These are phyloP conservation scores for Huntiella abstrusa DNA, from an alignment of 2,329 filamentous ascomycete species.

Conservation along the genomic window DNA sequence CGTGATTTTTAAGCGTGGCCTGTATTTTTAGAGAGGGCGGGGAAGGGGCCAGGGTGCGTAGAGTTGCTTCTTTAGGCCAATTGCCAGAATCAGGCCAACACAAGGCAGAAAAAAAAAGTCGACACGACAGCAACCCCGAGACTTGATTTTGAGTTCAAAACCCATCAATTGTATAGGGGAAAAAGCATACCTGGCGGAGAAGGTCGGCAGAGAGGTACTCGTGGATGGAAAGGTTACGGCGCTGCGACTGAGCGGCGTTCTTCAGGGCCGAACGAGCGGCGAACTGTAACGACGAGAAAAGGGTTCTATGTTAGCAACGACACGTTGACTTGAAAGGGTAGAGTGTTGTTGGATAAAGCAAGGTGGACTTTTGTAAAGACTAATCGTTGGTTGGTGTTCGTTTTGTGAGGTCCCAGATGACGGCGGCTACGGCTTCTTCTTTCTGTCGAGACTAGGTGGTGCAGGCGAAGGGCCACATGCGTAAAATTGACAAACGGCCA, in stretches of 20 bases:
- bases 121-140: neutral
- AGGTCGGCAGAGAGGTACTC: conserved; percentile 94
- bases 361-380: too few species aligned
- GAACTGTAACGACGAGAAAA: conserved; percentile 14
- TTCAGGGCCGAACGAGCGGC: conserved; percentile 27
- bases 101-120: neutral
- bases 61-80: neutral
- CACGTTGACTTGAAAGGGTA: conserved; percentile 2
- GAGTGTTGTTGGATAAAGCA: conserved; percentile 9
- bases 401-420: conserved; percentile 10
- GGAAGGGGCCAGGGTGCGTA: neutral
- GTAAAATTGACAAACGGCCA: too few species aligned
- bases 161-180: too few species aligned
- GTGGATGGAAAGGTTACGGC: conserved; percentile 84
- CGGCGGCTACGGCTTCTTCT: conserved; percentile 7
- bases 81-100: neutral
- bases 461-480: neutral
- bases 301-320: neutral
- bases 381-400: conserved; percentile 1
- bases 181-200: conserved; percentile 44
- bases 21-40: neutral
- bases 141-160: too few species aligned
- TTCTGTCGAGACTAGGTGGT: neutral
- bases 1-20: neutral
- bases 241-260: conserved; percentile 53